These are phyloP conservation scores for Alternaria sp. DNA, from an alignment of 2,329 filamentous ascomycete genomes.

Conservation along the genomic window DNA sequence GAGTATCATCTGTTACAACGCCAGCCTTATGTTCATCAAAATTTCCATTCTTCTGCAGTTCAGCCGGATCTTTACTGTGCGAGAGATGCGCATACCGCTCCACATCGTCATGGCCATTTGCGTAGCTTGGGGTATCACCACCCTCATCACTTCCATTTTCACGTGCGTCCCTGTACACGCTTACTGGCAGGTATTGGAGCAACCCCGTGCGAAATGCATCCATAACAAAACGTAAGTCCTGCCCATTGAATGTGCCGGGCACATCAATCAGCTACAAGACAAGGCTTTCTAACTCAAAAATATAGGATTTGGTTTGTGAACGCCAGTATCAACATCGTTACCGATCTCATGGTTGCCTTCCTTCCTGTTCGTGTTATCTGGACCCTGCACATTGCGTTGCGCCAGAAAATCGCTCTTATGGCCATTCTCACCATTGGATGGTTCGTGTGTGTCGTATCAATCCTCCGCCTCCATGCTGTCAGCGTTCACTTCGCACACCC, in stretches of 20 bases:
- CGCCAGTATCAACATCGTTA: slow-evolving; percentile 35
- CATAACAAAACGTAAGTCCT: slow-evolving; percentile 27
- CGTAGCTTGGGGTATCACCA: slow-evolving; percentile 25
- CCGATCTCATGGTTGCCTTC: slow-evolving; percentile 37
- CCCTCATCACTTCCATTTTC: slow-evolving; percentile 28
- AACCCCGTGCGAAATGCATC: slow-evolving; percentile 29
- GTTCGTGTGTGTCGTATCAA: slow-evolving; percentile 46
- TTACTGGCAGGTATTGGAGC: slow-evolving; percentile 32
- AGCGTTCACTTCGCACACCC: slow-evolving; percentile 21
- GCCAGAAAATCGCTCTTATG: slow-evolving; percentile 35
- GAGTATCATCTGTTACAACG: slow-evolving; percentile 39
- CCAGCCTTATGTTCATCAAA: slow-evolving; percentile 36
- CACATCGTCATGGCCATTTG: slow-evolving; percentile 34
- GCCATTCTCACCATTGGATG: slow-evolving; percentile 42
- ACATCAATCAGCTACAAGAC: background rate
- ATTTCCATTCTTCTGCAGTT: slow-evolving; percentile 44
- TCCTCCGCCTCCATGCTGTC: slow-evolving; percentile 40
- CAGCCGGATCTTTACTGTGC: slow-evolving; percentile 36
- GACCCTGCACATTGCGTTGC: slow-evolving; percentile 33
- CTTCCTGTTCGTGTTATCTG: slow-evolving; percentile 39
- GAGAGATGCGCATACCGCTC: slow-evolving; percentile 35
- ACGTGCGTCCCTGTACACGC: slow-evolving; percentile 36
- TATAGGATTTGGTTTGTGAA: slow-evolving; percentile 34
- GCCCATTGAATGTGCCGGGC: background rate
- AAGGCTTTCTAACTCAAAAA: background rate